These are phyloP conservation scores for Trichoderma sp. DNA, from an alignment of 2,329 filamentous ascomycete genomes.

Conservation along the genomic window DNA sequence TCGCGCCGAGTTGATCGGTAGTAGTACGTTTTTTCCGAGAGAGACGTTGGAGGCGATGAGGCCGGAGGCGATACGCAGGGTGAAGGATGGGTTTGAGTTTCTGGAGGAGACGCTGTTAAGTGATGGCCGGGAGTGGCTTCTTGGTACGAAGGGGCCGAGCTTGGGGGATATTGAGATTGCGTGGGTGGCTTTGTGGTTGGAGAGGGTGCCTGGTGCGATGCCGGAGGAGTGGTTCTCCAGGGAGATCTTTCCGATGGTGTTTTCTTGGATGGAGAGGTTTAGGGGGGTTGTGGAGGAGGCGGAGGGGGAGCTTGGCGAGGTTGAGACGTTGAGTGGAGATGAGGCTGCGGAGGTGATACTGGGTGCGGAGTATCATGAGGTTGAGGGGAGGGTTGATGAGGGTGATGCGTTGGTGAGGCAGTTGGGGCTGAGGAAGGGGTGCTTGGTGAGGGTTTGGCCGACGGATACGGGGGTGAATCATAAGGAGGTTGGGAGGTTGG, in stretches of 20 bases:
- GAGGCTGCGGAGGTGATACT: slow-evolving; percentile 55
- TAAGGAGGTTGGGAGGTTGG: slow-evolving; percentile 58
- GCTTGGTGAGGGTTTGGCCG: slow-evolving; percentile 61
- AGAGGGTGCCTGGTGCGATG: slow-evolving; percentile 56
- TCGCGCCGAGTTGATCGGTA: slow-evolving; percentile 44
- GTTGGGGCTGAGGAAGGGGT: slow-evolving; percentile 54
- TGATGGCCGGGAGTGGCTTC: slow-evolving; percentile 66
- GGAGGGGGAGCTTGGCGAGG: slow-evolving; percentile 40
- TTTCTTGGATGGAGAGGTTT: slow-evolving; percentile 65
- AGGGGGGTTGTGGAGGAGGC: slow-evolving; percentile 48
- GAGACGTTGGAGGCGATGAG: slow-evolving; percentile 39
- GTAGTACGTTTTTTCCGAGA: slow-evolving; percentile 29
- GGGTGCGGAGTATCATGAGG: slow-evolving; percentile 49
- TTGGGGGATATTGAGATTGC: slow-evolving; percentile 69
- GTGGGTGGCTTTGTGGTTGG: slow-evolving; percentile 69
- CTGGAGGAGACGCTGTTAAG: slow-evolving; percentile 63
- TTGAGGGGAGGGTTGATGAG: slow-evolving; percentile 47
- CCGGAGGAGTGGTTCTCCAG: slow-evolving; percentile 53
- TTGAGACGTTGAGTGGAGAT: slow-evolving; percentile 52
- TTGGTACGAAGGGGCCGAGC: slow-evolving; percentile 54
- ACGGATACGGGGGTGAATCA: slow-evolving; percentile 61
- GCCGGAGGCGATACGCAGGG: slow-evolving; percentile 58
- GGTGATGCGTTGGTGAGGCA: slow-evolving; percentile 50
- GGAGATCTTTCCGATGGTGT: slow-evolving; percentile 60
- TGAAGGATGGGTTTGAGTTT: slow-evolving; percentile 56